These are phyloP conservation scores for Globisporangium mamillatum DNA, from an alignment of 352 stramenopile species.

Conservation along the genomic window DNA sequence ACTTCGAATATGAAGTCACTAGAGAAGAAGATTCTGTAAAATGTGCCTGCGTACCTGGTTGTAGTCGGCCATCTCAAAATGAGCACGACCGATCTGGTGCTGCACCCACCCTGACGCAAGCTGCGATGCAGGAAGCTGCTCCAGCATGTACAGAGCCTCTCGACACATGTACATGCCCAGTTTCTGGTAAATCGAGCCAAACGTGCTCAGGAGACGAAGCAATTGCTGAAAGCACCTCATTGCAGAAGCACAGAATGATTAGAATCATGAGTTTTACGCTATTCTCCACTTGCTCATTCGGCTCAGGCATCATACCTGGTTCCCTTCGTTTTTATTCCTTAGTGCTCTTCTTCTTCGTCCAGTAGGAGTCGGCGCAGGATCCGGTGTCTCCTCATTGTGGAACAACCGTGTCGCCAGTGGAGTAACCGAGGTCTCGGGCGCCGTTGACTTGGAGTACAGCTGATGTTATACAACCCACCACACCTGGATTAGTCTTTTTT, in stretches of 20 bases:
- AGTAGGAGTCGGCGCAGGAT: not conserved
- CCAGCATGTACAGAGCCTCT: conserved; percentile 87
- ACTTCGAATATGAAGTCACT: not conserved
- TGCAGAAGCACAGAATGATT: not conserved
- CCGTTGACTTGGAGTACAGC: not conserved
- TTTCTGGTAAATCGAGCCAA: conserved; percentile 74
- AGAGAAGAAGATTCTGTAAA: not conserved
- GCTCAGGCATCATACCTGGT: conserved; percentile 8
- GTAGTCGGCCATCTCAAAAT: conserved; percentile 97
- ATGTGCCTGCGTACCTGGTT: conserved; percentile 28
- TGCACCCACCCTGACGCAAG: conserved; percentile 92
- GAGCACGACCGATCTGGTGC: conserved; percentile 92
- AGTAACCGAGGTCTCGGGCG: not conserved
- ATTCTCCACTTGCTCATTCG: too few relatives aligned
- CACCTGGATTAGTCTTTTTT: not conserved
- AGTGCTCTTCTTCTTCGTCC: not conserved
- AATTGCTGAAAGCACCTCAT: conserved; percentile 27
- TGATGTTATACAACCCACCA: not conserved
- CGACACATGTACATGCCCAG: conserved; percentile 75
- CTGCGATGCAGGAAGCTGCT: conserved; percentile 81
- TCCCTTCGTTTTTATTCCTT: not conserved
- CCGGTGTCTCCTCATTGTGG: conserved; percentile 14
- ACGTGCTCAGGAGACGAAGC: conserved; percentile 57
- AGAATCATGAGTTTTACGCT: not conserved
- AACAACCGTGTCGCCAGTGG: conserved; percentile 21